Conservation (phyloP, 116 monocot species). For the Posidonia oceanica region DNA sequence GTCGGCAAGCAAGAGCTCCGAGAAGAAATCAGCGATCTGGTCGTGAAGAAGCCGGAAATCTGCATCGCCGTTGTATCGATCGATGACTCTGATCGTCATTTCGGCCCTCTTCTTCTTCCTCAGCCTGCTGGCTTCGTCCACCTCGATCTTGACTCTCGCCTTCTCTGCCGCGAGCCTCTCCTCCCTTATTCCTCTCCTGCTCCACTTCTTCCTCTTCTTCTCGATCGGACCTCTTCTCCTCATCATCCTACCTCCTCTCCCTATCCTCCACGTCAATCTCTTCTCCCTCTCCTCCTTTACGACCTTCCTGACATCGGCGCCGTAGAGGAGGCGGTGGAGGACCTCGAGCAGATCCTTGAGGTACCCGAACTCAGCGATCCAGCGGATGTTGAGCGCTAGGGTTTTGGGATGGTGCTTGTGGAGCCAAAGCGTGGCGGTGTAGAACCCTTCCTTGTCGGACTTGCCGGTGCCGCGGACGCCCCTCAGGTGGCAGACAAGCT, state of each 20-base stretch:
- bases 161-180: conserved; percentile 26
- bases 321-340: conserved; percentile 38
- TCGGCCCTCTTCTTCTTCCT: conserved; percentile 24
- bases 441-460: conserved; percentile 49
- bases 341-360: conserved; percentile 61
- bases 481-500: conserved; percentile 41
- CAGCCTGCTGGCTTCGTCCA: conserved; percentile 11
- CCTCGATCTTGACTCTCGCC: conserved; percentile 14
- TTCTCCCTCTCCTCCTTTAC: conserved; percentile 1
- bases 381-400: conserved; percentile 29
- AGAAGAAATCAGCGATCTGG: conserved; percentile 30
- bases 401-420: conserved; percentile 48
- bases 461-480: conserved; percentile 64
- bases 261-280: too few relatives aligned
- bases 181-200: conserved; percentile 4
- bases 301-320: conserved; percentile 17
- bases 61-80: conserved; percentile 19
- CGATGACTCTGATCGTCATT: conserved; percentile 21
- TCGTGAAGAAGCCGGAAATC: conserved; percentile 39
- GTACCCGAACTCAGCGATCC: conserved; percentile 45
- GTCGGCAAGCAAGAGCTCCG: conserved; percentile 24
- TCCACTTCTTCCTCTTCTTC: neutral
- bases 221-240: neutral
- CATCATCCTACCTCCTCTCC: neutral
- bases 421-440: conserved; percentile 50